Percentiles rank a stretch among this genome's conserved stretches.
These are phyloP conservation scores for Fonsecaea multimorphosa DNA, from an alignment of 2,329 filamentous ascomycete genomes.

Conservation along the genomic window DNA sequence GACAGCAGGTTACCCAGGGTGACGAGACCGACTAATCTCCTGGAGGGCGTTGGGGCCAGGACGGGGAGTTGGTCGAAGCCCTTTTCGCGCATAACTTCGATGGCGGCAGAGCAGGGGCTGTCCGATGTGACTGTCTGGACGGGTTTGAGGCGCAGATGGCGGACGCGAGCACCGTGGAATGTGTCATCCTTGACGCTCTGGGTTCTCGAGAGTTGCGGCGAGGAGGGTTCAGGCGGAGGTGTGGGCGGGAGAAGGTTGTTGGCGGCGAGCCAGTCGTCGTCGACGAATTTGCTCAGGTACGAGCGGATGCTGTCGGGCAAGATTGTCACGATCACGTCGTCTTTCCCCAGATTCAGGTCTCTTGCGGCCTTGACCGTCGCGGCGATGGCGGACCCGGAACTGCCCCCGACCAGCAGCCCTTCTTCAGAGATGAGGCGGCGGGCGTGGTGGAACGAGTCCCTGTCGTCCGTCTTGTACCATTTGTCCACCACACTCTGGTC, in stretches of 20 bases:
- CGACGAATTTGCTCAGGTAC: constrained; percentile 97
- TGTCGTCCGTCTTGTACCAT: constrained; percentile 98
- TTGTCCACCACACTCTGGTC: constrained; percentile 80
- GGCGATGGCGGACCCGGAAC: constrained; percentile 88
- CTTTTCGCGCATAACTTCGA: constrained; percentile 98
- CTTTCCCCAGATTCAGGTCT: constrained; percentile 77
- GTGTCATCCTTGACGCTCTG: constrained; percentile 62
- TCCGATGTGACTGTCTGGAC: constrained; percentile 80
- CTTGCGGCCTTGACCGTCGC: constrained; percentile 78
- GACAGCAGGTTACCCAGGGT: constrained; percentile 93
- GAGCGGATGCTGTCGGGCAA: constrained; percentile 95
- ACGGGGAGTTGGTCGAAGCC: constrained; percentile 98
- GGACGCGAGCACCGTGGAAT: constrained; percentile 79
- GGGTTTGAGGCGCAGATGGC: constrained; percentile 85
- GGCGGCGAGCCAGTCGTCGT: constrained; percentile 97
- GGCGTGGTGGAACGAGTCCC: constrained; percentile 88
- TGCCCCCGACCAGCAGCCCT: constrained; percentile 89
- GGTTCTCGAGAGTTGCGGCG: constrained; percentile 45
- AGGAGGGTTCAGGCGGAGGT: constrained; percentile 52
- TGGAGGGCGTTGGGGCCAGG: constrained; percentile 66
- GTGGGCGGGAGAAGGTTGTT: constrained; percentile 82
- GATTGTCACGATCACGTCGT: constrained; percentile 87
- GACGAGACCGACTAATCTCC: constrained; percentile 84
- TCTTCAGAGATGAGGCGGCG: constrained; percentile 91
- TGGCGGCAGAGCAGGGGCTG: constrained; percentile 80